A percentile compares a stretch with the other conserved stretches of the same genome.
phyloP scores from a whole-genome alignment of 306 rosid genomes.

The Prunus davidiana region DNA sequence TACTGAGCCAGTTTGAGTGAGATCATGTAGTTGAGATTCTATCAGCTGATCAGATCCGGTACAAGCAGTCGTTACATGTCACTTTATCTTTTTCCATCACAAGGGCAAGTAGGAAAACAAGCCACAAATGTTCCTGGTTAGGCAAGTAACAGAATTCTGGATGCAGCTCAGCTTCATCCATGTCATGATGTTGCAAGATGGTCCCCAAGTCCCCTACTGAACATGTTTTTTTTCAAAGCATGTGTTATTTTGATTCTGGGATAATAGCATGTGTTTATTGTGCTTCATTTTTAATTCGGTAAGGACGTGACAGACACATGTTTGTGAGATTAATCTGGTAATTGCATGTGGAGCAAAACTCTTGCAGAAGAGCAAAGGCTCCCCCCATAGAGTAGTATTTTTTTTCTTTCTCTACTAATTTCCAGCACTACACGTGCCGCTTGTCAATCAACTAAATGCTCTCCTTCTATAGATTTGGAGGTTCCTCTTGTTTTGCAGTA shows the following conservation, averaged over 20 bases:
- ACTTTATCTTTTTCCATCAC: neutral
- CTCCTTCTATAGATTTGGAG: neutral
- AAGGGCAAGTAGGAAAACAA: neutral
- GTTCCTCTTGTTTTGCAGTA: neutral
- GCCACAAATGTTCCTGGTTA: neutral
- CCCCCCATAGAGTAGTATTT: neutral
- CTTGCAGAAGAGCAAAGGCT: neutral
- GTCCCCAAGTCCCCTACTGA: neutral
- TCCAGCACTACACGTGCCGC: neutral
- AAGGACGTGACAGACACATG: neutral
- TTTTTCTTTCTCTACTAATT: neutral
- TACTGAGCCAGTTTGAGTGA: neutral
- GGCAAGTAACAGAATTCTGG: neutral
- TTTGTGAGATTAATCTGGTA: neutral
- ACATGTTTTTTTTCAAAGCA: no score
- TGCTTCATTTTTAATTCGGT: neutral
- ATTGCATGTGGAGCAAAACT: neutral
- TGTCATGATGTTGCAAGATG: neutral
- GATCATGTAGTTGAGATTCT: neutral
- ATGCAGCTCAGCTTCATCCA: neutral
- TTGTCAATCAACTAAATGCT: neutral
- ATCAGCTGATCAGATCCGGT: neutral
- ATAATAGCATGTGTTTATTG: neutral
- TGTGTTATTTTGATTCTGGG: neutral
- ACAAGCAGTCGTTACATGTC: neutral